Conservation (phyloP, 345 rosid genomes). For the Trapa bicornis region DNA sequence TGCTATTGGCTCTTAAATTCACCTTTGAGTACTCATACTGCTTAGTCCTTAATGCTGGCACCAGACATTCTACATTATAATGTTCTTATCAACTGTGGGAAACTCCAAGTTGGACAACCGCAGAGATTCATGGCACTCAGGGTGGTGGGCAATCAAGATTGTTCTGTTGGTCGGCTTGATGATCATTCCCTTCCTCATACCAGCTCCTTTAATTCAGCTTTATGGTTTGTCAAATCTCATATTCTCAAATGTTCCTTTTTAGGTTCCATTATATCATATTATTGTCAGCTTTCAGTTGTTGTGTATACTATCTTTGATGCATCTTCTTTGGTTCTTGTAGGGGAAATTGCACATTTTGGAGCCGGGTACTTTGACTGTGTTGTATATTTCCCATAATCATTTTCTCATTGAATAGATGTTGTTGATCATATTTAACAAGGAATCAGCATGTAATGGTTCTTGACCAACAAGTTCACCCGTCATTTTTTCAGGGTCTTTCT, state of each 20-base stretch:
- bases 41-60: slow-evolving; percentile 8
- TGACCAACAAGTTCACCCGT: slow-evolving; percentile 3
- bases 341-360: slow-evolving; percentile 94
- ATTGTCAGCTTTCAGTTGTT: too few species aligned
- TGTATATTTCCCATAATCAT: slow-evolving; percentile 10
- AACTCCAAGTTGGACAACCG: slow-evolving; percentile 45
- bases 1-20: neutral
- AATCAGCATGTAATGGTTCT: too few species aligned
- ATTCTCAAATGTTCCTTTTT: neutral
- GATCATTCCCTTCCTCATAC: slow-evolving; percentile 54
- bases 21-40: too few species aligned
- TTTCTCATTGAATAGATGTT: neutral
- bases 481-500: slow-evolving; percentile 70
- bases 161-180: slow-evolving; percentile 54
- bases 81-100: slow-evolving; percentile 68
- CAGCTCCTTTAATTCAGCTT: slow-evolving; percentile 48
- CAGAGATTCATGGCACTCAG: slow-evolving; percentile 83
- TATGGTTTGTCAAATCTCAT: slow-evolving; percentile 46
- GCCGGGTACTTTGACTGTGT: slow-evolving; percentile 62
- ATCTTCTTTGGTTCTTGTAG: slow-evolving; percentile 25
- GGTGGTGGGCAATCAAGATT: slow-evolving; percentile 82
- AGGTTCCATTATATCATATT: too few species aligned
- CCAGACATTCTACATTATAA: slow-evolving; percentile 55
- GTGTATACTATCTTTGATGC: neutral
- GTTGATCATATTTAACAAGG: too few species aligned